These are phyloP conservation scores for Arabidopsis lyrata DNA, from an alignment of 441 rosid species.

Conservation along the genomic window DNA sequence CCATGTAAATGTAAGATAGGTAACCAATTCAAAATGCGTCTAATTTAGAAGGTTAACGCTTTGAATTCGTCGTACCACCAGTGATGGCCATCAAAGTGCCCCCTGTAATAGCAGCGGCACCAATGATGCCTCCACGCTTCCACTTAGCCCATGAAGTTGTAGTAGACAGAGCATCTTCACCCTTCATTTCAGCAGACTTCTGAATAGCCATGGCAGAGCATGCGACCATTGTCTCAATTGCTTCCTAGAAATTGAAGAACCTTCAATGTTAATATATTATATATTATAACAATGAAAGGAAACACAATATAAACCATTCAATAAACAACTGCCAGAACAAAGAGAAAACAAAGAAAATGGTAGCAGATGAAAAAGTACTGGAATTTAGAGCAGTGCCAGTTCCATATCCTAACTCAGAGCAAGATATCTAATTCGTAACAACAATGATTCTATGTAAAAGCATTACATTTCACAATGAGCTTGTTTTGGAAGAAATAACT, in stretches of 20 bases:
- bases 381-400: neutral
- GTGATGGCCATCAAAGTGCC: constrained; percentile 95
- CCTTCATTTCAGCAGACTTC: constrained; percentile 61
- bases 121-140: constrained; percentile 95
- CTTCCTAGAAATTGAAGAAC: constrained; percentile 62
- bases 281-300: neutral
- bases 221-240: constrained; percentile 84
- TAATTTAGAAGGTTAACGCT: constrained; percentile 1
- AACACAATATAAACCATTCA: neutral
- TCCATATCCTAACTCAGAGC: constrained; percentile 15
- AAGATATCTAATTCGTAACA: constrained; percentile 3
- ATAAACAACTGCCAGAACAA: neutral
- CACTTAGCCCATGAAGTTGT: constrained; percentile 70
- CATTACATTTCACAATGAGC: neutral
- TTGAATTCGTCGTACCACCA: constrained; percentile 65
- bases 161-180: constrained; percentile 53
- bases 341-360: neutral
- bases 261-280: constrained; percentile 1
- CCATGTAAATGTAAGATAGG: constrained; percentile 20
- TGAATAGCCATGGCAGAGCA: constrained; percentile 81
- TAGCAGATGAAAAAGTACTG: neutral
- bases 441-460: neutral
- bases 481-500: constrained; percentile 7
- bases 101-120: constrained; percentile 97
- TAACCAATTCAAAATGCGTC: constrained; percentile 3